Percentiles rank a stretch among this genome's conserved stretches.
Conservation (phyloP, 1,284 basidiomycete genomes). For the Cutaneotrichosporon sp. region DNA sequence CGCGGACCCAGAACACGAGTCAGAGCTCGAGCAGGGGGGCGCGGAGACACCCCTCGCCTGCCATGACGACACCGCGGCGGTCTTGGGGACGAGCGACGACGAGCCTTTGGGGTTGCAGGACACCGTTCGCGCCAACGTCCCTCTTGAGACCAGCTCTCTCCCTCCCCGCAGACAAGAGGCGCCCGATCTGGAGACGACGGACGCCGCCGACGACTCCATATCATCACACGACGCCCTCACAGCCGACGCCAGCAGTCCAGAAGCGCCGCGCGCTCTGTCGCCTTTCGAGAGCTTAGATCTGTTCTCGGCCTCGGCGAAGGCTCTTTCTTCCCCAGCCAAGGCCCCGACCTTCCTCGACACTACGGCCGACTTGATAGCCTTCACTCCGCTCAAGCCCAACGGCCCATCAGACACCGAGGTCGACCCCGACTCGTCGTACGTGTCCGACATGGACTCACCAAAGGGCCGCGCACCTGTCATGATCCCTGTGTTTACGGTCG, state of each 20-base stretch:
- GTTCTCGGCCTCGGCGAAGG: background rate
- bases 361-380: conserved; percentile 4
- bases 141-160: background rate
- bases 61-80: too few relatives aligned
- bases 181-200: background rate
- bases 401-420: conserved; percentile 14
- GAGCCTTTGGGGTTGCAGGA: background rate
- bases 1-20: too few relatives aligned
- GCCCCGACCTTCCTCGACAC: conserved; percentile 7
- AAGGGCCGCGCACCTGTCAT: conserved; percentile 40
- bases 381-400: conserved; percentile 7
- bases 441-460: conserved; percentile 34
- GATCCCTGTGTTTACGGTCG: conserved; percentile 30
- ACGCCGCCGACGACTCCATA: background rate
- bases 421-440: conserved; percentile 16
- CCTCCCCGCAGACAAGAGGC: background rate
- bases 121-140: background rate
- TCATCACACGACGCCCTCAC: background rate
- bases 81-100: too few relatives aligned
- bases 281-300: conserved; percentile 2
- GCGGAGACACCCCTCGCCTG: too few relatives aligned
- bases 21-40: too few relatives aligned
- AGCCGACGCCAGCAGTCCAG: background rate
- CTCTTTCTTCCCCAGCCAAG: background rate
- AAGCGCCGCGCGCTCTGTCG: background rate